Percentiles rank a stretch among this genome's conserved stretches.
Conservation (phyloP, 1,284 basidiomycete genomes). For the Moesziomyces globuligerus region DNA sequence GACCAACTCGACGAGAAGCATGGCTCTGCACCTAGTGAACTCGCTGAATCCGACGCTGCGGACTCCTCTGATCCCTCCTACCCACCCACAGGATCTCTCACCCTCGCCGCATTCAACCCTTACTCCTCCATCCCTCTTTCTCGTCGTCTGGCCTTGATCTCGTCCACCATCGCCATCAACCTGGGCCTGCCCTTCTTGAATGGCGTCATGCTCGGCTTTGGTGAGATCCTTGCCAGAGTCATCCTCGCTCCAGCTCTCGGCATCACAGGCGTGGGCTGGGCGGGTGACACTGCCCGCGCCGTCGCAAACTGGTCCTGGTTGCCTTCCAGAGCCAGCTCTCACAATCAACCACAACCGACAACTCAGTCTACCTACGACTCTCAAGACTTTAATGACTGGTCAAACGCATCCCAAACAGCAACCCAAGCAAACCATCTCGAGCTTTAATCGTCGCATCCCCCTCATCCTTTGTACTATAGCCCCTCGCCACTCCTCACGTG, state of each 20-base stretch:
- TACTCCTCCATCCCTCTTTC: constrained; percentile 40
- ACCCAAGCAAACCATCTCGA: background rate
- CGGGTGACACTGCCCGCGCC: constrained; percentile 34
- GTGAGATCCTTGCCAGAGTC: constrained; percentile 94
- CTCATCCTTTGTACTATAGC: too few relatives aligned
- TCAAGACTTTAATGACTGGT: background rate
- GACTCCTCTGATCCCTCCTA: constrained; percentile 11
- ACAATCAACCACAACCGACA: too few relatives aligned
- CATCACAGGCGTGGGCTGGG: constrained; percentile 40
- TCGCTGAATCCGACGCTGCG: constrained; percentile 12
- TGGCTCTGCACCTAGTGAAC: constrained; percentile 21
- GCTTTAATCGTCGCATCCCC: background rate
- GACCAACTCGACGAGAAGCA: constrained; percentile 37
- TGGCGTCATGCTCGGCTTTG: constrained; percentile 97
- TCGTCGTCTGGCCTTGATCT: constrained; percentile 68
- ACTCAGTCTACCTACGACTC: too few relatives aligned
- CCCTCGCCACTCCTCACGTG: too few relatives aligned
- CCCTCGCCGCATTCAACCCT: constrained; percentile 54
- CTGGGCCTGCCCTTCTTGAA: constrained; percentile 92
- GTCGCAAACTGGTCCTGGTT: constrained; percentile 33
- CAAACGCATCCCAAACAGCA: background rate
- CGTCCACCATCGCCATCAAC: constrained; percentile 89
- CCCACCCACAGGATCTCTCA: constrained; percentile 61
- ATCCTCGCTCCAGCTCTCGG: constrained; percentile 72
- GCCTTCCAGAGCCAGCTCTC: too few relatives aligned